phyloP scores from a whole-genome alignment of 495 filamentous ascomycete genomes.

The Geoglossum glabrum region DNA sequence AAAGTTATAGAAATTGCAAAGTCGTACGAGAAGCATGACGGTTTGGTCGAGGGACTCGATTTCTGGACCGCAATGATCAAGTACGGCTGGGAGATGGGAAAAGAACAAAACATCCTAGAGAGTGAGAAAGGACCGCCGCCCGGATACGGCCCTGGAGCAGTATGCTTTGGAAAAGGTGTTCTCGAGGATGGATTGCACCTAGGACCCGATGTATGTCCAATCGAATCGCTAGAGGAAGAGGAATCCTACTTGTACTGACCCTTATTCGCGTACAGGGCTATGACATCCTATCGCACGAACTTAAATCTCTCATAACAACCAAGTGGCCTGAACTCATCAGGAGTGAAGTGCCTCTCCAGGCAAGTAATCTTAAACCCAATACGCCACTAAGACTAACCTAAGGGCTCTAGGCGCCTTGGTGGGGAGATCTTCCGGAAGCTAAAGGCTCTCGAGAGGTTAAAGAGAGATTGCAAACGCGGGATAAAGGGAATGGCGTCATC shows the following conservation, averaged over 20 bases:
- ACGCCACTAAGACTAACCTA: background rate
- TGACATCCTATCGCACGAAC: background rate
- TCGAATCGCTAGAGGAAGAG: background rate
- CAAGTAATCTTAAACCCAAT: background rate
- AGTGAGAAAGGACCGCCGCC: background rate
- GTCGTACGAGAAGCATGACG: slow-evolving; percentile 6
- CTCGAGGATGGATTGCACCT: slow-evolving; percentile 1
- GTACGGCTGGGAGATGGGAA: background rate
- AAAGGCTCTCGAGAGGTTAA: background rate
- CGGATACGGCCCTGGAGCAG: slow-evolving; percentile 1
- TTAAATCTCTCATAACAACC: background rate
- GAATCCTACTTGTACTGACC: background rate
- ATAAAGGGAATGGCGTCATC: background rate
- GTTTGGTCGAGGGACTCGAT: slow-evolving; percentile 10
- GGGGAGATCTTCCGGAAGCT: background rate
- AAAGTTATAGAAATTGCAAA: slow-evolving; percentile 15
- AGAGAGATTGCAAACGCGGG: background rate
- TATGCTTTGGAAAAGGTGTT: background rate
- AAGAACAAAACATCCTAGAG: background rate
- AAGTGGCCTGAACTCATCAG: slow-evolving; percentile 1
- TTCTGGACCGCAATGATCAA: slow-evolving; percentile 12
- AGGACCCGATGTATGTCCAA: slow-evolving; percentile 1
- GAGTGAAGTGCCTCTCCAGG: background rate
- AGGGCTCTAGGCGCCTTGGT: background rate
- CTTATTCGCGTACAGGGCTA: slow-evolving; percentile 1